Conservation (phyloP, 768 basidiomycete species). For the Tylopilus sp. region DNA sequence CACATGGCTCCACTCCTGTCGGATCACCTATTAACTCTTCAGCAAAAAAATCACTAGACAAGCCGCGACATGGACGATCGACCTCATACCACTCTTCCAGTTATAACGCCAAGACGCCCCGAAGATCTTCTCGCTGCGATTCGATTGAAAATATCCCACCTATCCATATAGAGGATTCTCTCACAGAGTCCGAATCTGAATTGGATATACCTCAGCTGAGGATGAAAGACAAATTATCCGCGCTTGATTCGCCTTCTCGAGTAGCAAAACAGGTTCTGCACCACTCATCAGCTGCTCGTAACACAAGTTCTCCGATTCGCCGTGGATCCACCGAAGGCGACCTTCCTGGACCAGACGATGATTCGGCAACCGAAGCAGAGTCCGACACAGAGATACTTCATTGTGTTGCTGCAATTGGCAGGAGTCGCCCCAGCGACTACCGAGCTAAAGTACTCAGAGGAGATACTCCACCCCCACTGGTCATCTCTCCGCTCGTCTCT, state of each 20-base stretch:
- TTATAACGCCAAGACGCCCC: not conserved
- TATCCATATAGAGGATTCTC: constrained; percentile 22
- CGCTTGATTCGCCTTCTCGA: not conserved
- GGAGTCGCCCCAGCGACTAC: not conserved
- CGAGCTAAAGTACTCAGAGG: constrained; percentile 2
- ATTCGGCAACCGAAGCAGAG: constrained; percentile 33
- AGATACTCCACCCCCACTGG: constrained; percentile 4
- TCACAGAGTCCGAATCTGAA: constrained; percentile 33
- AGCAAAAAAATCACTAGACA: constrained; percentile 1
- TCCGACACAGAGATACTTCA: constrained; percentile 28
- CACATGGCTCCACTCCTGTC: constrained; percentile 1
- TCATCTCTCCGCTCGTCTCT: constrained; percentile 29
- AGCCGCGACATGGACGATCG: not conserved
- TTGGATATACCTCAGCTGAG: constrained; percentile 9
- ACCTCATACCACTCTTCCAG: constrained; percentile 1
- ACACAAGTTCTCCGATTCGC: not conserved
- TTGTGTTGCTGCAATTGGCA: constrained; percentile 19
- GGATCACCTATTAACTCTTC: constrained; percentile 1
- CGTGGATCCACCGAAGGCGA: not conserved
- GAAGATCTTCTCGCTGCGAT: not conserved
- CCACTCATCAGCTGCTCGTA: not conserved
- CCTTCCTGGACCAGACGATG: constrained; percentile 13
- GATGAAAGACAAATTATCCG: not conserved
- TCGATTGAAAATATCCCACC: constrained; percentile 7
- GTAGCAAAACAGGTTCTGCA: not conserved